These are phyloP conservation scores for Calonectria hawksworthii DNA, from an alignment of 2,329 filamentous ascomycete species.

Conservation along the genomic window DNA sequence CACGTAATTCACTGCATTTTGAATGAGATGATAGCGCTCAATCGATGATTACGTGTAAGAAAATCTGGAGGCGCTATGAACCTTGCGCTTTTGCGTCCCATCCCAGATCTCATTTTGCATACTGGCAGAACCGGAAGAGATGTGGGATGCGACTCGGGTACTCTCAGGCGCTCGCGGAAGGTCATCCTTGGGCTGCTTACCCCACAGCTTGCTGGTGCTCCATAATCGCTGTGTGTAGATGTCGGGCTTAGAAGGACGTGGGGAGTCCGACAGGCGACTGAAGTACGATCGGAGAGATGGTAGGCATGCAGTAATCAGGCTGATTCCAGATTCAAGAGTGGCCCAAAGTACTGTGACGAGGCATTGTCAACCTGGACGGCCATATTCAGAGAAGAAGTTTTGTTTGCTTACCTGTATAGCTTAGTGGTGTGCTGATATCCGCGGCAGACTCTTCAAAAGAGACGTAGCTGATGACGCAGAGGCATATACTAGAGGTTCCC, in stretches of 20 bases:
- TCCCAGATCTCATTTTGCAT: neutral
- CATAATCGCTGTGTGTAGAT: neutral
- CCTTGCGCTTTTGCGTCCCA: neutral
- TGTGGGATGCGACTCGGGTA: neutral
- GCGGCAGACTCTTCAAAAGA: neutral
- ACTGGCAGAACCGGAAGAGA: neutral
- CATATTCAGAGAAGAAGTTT: too few relatives aligned
- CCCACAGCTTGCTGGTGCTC: neutral
- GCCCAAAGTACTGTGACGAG: neutral
- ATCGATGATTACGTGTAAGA: neutral
- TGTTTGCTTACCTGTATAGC: neutral
- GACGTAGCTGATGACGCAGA: neutral
- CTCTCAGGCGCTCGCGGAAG: neutral
- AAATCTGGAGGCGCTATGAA: neutral
- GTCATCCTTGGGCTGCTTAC: neutral
- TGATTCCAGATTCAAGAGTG: neutral
- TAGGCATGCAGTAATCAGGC: neutral
- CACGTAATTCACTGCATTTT: neutral
- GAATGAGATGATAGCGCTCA: neutral
- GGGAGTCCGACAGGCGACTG: neutral
- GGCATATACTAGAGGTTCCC: neutral
- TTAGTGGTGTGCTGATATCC: neutral
- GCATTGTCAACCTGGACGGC: neutral
- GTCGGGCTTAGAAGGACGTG: neutral
- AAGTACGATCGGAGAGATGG: neutral